A percentile compares a stretch with the other conserved stretches of the same genome.
Conservation (phyloP, 306 rosid species). For the Canavalia gladiata region DNA sequence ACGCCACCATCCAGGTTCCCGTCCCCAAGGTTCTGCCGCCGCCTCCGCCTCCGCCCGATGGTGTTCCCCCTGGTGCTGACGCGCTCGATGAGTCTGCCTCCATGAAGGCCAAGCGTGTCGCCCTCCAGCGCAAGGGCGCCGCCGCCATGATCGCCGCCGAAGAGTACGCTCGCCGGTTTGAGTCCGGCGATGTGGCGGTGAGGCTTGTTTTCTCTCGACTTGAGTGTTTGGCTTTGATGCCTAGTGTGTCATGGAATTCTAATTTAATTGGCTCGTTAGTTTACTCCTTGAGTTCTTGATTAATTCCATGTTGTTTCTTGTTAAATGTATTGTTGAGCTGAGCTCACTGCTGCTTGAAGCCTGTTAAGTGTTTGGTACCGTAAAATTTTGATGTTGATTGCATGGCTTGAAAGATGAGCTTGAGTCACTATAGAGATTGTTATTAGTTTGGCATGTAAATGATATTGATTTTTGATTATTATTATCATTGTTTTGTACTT, state of each 20-base stretch:
- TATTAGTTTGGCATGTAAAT: neutral
- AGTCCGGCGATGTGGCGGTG: conserved; percentile 72
- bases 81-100: conserved; percentile 72
- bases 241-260: conserved; percentile 3
- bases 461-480: neutral
- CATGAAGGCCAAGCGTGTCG: conserved; percentile 83
- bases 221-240: neutral
- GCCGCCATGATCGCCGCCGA: conserved; percentile 98
- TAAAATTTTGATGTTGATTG: neutral
- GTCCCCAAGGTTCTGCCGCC: conserved; percentile 87
- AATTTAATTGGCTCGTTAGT: neutral
- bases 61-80: conserved; percentile 45
- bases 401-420: conserved; percentile 9
- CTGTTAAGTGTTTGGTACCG: neutral
- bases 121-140: conserved; percentile 87
- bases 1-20: conserved; percentile 65
- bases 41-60: conserved; percentile 76
- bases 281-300: neutral
- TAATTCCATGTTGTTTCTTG: neutral
- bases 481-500: neutral
- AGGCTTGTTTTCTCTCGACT: conserved; percentile 19
- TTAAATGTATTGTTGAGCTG: neutral
- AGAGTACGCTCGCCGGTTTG: conserved; percentile 88
- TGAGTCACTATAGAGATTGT: conserved; percentile 3
- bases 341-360: conserved; percentile 17